Evolutionary conservation across 495 filamentous ascomycete species (phyloP).

Genomic region (Letharia columbiana): DNA sequence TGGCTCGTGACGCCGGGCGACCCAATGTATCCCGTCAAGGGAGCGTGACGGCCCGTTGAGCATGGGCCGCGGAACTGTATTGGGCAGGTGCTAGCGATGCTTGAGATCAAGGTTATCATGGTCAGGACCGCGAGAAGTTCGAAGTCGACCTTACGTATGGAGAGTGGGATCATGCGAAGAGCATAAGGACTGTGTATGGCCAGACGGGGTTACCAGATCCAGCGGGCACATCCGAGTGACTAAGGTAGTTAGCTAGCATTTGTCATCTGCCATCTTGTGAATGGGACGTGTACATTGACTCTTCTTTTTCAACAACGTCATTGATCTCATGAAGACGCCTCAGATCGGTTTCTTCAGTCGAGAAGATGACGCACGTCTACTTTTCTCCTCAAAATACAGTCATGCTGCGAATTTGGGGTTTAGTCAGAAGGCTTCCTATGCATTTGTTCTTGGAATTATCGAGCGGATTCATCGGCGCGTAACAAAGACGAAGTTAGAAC

Average conservation of each 20-base stretch:
- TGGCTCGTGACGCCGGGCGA: conserved; percentile 16
- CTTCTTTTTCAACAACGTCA: no score
- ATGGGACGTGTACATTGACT: no score
- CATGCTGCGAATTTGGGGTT: no score
- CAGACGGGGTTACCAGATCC: conserved; percentile 26
- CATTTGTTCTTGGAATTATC: no score
- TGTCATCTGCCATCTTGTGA: no score
- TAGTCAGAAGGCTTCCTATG: no score
- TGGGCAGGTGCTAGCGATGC: conserved; percentile 40
- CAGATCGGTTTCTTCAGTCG: no score
- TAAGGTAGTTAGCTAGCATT: not conserved
- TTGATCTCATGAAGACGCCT: no score
- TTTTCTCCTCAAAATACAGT: no score
- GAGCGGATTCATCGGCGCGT: no score
- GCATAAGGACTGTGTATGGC: conserved; percentile 16
- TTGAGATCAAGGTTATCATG: conserved; percentile 38
- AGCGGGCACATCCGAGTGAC: conserved; percentile 20
- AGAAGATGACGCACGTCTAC: no score
- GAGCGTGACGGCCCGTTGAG: conserved; percentile 41
- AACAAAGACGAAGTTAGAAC: no score
- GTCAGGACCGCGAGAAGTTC: conserved; percentile 30
- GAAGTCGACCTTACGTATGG: conserved; percentile 22
- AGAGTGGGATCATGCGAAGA: conserved; percentile 12
- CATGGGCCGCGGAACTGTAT: conserved; percentile 43
- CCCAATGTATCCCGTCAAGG: conserved; percentile 27